Evolutionary conservation across 2,329 filamentous ascomycete genomes (phyloP).

Genomic region (Celoporthe dispersa): DNA sequence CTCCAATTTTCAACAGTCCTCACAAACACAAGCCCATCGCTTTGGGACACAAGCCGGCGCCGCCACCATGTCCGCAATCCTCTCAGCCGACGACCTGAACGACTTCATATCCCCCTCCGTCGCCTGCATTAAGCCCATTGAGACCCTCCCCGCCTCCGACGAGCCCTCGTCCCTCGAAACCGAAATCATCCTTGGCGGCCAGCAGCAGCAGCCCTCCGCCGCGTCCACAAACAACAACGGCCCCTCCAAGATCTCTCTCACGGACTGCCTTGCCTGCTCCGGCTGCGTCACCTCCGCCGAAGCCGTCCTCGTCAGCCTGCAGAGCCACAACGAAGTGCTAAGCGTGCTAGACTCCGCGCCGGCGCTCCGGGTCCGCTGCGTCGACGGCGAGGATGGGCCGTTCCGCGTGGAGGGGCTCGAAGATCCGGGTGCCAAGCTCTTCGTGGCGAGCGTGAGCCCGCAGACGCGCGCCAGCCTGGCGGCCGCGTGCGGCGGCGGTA

Average conservation of each 20-base stretch:
- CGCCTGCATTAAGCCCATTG: conserved; percentile 96
- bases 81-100: conserved; percentile 95
- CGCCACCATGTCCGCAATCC: conserved; percentile 86
- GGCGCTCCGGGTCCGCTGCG: conserved; percentile 46
- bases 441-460: conserved; percentile 90
- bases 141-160: conserved; percentile 74
- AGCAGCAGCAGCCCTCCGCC: conserved; percentile 58
- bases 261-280: conserved; percentile 95
- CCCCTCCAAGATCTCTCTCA: conserved; percentile 91
- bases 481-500: conserved; percentile 74
- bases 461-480: conserved; percentile 89
- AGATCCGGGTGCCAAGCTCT: conserved; percentile 70
- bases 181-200: conserved; percentile 94
- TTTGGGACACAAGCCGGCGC: background rate
- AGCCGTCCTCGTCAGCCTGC: conserved; percentile 92
- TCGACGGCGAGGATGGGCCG: conserved; percentile 38
- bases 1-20: background rate
- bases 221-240: conserved; percentile 56
- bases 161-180: conserved; percentile 55
- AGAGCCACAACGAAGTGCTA: conserved; percentile 91
- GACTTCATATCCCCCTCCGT: conserved; percentile 98
- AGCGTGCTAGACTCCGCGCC: conserved; percentile 74
- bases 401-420: conserved; percentile 57
- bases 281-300: conserved; percentile 97
- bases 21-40: background rate